These are phyloP conservation scores for Termitomyces eurrhizus DNA, from an alignment of 768 basidiomycete genomes.

Conservation along the genomic window DNA sequence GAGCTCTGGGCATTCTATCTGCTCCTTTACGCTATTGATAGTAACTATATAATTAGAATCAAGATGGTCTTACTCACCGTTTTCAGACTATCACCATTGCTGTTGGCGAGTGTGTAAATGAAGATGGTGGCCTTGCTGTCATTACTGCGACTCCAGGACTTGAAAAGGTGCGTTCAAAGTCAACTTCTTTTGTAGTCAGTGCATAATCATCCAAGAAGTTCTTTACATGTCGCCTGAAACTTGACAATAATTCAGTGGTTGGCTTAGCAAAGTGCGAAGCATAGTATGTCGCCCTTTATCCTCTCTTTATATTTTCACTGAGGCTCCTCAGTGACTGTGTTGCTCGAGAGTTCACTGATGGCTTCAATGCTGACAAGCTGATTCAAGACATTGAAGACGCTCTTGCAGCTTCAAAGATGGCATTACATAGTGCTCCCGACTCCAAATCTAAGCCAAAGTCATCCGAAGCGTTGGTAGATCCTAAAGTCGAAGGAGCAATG, in stretches of 20 bases:
- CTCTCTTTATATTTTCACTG: background rate
- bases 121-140: background rate
- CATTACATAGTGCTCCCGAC: background rate
- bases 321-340: background rate
- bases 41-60: background rate
- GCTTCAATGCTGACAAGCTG: background rate
- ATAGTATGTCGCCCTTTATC: too few relatives aligned
- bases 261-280: too few relatives aligned
- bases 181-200: background rate
- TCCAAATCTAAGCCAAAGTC: background rate
- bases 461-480: background rate
- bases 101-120: background rate
- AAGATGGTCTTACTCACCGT: background rate
- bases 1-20: too few relatives aligned
- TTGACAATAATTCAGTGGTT: background rate
- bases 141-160: background rate
- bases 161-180: background rate
- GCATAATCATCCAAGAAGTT: background rate
- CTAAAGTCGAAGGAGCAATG: background rate
- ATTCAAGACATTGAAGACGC: background rate
- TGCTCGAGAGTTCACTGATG: background rate
- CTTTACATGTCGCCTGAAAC: background rate
- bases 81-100: background rate
- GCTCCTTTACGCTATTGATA: too few relatives aligned
- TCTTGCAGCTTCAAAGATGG: background rate